Evolutionary conservation across 2,329 filamentous ascomycete species (phyloP).

Genomic region (Xylaria digitata): DNA sequence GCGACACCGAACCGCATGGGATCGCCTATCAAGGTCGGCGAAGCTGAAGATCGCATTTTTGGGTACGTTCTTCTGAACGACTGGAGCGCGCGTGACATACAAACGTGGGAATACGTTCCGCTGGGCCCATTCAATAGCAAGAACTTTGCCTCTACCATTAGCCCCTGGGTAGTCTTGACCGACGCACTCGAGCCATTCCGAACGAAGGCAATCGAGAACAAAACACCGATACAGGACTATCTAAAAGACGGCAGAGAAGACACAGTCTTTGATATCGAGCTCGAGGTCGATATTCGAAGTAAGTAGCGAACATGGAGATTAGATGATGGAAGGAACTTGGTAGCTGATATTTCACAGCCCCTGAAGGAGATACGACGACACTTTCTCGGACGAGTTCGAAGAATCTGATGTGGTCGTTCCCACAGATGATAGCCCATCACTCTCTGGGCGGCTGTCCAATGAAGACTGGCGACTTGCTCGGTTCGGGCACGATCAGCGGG

Average conservation of each 20-base stretch:
- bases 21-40: constrained; percentile 68
- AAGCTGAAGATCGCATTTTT: constrained; percentile 79
- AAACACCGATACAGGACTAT: constrained; percentile 53
- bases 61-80: constrained; percentile 87
- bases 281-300: constrained; percentile 74
- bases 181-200: constrained; percentile 75
- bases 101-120: constrained; percentile 86
- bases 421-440: constrained; percentile 85
- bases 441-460: constrained; percentile 80
- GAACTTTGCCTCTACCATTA: constrained; percentile 83
- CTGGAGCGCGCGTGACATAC: constrained; percentile 86
- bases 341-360: constrained; percentile 48
- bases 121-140: constrained; percentile 86
- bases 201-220: constrained; percentile 50
- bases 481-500: constrained; percentile 78
- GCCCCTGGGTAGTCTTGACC: constrained; percentile 80
- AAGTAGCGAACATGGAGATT: constrained; percentile 44
- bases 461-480: constrained; percentile 78
- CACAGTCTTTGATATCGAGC: constrained; percentile 74
- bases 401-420: constrained; percentile 83
- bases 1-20: constrained; percentile 73
- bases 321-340: not conserved
- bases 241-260: constrained; percentile 69
- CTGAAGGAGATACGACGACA: constrained; percentile 63
- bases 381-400: constrained; percentile 71